Evolutionary conservation across 352 stramenopile species (phyloP).

Genomic region (Phytophthora rubi): DNA sequence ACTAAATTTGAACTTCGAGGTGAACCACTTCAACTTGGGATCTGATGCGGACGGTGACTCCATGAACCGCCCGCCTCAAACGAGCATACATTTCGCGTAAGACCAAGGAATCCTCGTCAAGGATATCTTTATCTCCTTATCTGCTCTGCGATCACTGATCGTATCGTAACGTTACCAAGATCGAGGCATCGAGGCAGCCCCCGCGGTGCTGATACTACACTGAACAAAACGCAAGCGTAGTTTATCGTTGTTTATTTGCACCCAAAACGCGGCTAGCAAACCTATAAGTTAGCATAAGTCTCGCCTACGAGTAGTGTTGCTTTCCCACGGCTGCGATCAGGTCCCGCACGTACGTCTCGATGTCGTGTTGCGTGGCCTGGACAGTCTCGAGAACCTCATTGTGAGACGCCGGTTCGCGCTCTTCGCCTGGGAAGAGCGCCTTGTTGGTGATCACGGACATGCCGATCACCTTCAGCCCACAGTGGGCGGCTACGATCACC

Average conservation of each 20-base stretch:
- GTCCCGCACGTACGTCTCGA: slow-evolving; percentile 48
- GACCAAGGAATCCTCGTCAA: neutral
- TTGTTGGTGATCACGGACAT: slow-evolving; percentile 98
- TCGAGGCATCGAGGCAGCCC: neutral
- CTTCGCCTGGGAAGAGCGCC: slow-evolving; percentile 84
- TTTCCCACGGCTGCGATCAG: slow-evolving; percentile 38
- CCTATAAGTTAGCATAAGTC: slow-evolving; percentile 16
- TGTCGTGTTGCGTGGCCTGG: slow-evolving; percentile 65
- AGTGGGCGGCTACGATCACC: slow-evolving; percentile 96
- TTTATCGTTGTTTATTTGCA: slow-evolving; percentile 10
- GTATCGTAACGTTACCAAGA: no score
- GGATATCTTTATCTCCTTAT: neutral
- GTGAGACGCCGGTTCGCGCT: slow-evolving; percentile 87
- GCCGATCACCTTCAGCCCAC: slow-evolving; percentile 95
- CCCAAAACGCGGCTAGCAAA: slow-evolving; percentile 15
- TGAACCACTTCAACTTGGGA: neutral
- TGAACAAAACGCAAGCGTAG: slow-evolving; percentile 4
- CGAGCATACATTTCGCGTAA: neutral
- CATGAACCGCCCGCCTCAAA: neutral
- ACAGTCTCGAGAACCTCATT: slow-evolving; percentile 94
- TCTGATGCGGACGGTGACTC: no score
- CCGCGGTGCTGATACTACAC: neutral
- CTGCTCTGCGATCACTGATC: no score
- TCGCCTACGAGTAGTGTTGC: slow-evolving; percentile 24
- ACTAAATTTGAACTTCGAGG: neutral